Evolutionary conservation across 148 eudicot genomes (phyloP).

Genomic region (Amaranthus hypochondriacus): DNA sequence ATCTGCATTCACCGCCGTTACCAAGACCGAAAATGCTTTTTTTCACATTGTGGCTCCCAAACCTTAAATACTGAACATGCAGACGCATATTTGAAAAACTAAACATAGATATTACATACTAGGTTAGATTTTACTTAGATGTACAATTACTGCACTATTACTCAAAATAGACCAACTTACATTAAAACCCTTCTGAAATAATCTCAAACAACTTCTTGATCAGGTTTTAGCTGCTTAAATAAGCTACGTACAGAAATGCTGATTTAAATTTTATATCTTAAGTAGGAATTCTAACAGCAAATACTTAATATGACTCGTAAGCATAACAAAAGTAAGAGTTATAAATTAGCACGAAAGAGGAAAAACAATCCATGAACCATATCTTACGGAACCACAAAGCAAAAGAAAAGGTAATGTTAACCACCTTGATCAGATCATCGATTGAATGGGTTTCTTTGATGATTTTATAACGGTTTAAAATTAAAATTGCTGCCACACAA

Average conservation of each 20-base stretch:
- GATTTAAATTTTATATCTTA: neutral
- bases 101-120: too few relatives aligned
- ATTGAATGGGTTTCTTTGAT: conserved; percentile 79
- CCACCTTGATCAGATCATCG: conserved; percentile 94
- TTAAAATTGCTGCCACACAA: conserved; percentile 85
- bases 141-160: too few relatives aligned
- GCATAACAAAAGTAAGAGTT: neutral
- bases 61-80: too few relatives aligned
- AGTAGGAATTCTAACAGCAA: neutral
- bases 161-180: neutral
- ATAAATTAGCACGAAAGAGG: neutral
- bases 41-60: too few relatives aligned
- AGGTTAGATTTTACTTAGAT: too few relatives aligned
- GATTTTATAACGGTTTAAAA: conserved; percentile 76
- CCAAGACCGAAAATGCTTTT: too few relatives aligned
- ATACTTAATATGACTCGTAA: neutral
- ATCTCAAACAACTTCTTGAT: neutral
- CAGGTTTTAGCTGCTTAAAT: neutral
- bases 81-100: too few relatives aligned
- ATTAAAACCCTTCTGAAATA: neutral
- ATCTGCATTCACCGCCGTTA: too few relatives aligned
- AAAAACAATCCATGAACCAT: neutral
- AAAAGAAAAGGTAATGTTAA: conserved; percentile 17
- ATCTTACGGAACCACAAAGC: neutral
- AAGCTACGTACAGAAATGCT: neutral